Evolutionary conservation across 2,329 filamentous ascomycete species (phyloP), one percentile per base, ranked within the genome.

Genomic region (Golovinomyces cichoracearum): DNA sequence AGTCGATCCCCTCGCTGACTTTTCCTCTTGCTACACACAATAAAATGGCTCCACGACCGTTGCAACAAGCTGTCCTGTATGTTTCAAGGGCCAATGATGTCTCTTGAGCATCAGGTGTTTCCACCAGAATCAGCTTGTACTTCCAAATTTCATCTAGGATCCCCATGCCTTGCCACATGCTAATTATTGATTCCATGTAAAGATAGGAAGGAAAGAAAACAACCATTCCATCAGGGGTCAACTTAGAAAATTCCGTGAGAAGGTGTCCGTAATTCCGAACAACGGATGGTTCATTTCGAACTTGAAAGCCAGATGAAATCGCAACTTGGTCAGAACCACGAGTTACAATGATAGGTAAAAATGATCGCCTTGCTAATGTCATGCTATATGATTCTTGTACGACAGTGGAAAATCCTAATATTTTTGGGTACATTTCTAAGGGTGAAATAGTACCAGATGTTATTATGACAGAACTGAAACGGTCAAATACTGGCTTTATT

Each of bases 121-220:
- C 90, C 51, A 98, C 90, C 6, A 98, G 72, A 55, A 98, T 94
- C 54, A 98, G 73, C 63, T 98, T 98, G 68, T 93, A 94, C 63
- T 93, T 94, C 90, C 90, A 98, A 27, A 98, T 85, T 61, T 90
- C 82, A 64, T 98, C 90, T 31, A 98, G 69, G 53, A 95, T 93
- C 23, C 85, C 85, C 86, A 95, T 95, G 49, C 84, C 85, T 63
- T 98, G 90, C 90, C 90, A 98, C 77, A 93, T 93, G 62, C 81
- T 88, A 62, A 98, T 94, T 61, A 95, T 95, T 48, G 81, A 90
- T 62, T 98, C 90, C 90, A 98, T 95, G 66, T 98, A 98, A 1
- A 98, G 72, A 58, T 98, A 98, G 0, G 85, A 93, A 0, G 90
- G 92, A 62, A 98, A 98, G 69, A 98, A 98, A 35, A 98, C 90